Evolutionary conservation across 371 early-diverging fungal genomes (phyloP).

Genomic region (Apophysomyces variabilis): DNA sequence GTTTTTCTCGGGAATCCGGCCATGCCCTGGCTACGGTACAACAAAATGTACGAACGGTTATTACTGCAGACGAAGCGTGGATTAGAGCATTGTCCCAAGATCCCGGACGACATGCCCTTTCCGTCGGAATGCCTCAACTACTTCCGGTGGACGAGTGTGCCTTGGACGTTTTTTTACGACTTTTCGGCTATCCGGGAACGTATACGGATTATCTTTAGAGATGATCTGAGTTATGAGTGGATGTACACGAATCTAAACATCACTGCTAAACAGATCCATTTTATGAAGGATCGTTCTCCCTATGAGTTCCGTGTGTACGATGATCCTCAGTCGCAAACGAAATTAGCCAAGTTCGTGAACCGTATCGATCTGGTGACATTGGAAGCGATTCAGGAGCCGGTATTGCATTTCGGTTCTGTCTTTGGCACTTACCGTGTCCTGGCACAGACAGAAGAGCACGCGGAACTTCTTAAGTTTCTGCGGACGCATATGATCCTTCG

Average conservation of each 20-base stretch:
- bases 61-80: slow-evolving; percentile 63
- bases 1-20: slow-evolving; percentile 64
- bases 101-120: slow-evolving; percentile 44
- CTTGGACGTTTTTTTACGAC: slow-evolving; percentile 66
- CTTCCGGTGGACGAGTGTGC: slow-evolving; percentile 57
- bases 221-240: slow-evolving; percentile 50
- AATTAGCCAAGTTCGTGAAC: slow-evolving; percentile 48
- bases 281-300: slow-evolving; percentile 54
- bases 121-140: slow-evolving; percentile 64
- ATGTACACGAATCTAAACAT: slow-evolving; percentile 30
- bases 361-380: slow-evolving; percentile 46
- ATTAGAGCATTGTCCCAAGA: slow-evolving; percentile 52
- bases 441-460: slow-evolving; percentile 47
- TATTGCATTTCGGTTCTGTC: slow-evolving; percentile 63
- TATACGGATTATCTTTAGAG: slow-evolving; percentile 39
- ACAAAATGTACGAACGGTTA: slow-evolving; percentile 58
- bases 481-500: slow-evolving; percentile 54
- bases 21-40: slow-evolving; percentile 58
- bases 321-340: slow-evolving; percentile 47
- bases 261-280: slow-evolving; percentile 29
- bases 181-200: slow-evolving; percentile 37
- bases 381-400: slow-evolving; percentile 37
- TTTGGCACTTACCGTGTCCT: slow-evolving; percentile 60
- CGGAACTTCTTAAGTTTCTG: slow-evolving; percentile 38
- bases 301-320: slow-evolving; percentile 60